Percentiles rank a stretch among this genome's conserved stretches.
Conservation (phyloP, 2,329 filamentous ascomycete species). For the Trichoderma guizhouense region DNA sequence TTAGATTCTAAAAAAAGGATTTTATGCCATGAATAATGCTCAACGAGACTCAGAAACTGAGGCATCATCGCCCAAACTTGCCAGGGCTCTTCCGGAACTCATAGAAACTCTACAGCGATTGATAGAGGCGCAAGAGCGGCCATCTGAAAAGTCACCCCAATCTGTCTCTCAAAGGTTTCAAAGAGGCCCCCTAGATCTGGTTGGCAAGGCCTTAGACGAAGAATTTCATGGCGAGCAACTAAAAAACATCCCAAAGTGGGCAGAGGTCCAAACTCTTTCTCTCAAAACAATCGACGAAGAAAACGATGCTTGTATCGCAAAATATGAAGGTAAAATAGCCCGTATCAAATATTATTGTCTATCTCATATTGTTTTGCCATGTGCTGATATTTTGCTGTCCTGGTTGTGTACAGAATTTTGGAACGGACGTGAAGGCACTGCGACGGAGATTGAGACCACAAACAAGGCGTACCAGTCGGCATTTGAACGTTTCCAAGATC, state of each 20-base stretch:
- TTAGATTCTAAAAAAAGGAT: neutral
- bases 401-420: neutral
- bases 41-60: neutral
- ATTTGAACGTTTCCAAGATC: neutral
- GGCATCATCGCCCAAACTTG: neutral
- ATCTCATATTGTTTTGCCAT: neutral
- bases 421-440: neutral
- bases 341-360: neutral
- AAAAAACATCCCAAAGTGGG: neutral
- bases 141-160: too few relatives aligned
- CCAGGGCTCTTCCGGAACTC: neutral
- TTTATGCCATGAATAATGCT: neutral
- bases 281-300: neutral
- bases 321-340: neutral
- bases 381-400: neutral
- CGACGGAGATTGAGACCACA: neutral
- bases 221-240: neutral
- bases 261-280: neutral
- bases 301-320: neutral
- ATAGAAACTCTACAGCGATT: neutral
- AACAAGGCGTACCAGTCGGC: neutral
- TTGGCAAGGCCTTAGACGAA: neutral
- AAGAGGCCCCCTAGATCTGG: neutral
- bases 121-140: neutral
- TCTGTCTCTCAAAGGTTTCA: neutral